Percentiles rank a stretch among this genome's conserved stretches.
Conservation (phyloP, 1,284 basidiomycete species). For the Lignosus rhinocerotis region DNA sequence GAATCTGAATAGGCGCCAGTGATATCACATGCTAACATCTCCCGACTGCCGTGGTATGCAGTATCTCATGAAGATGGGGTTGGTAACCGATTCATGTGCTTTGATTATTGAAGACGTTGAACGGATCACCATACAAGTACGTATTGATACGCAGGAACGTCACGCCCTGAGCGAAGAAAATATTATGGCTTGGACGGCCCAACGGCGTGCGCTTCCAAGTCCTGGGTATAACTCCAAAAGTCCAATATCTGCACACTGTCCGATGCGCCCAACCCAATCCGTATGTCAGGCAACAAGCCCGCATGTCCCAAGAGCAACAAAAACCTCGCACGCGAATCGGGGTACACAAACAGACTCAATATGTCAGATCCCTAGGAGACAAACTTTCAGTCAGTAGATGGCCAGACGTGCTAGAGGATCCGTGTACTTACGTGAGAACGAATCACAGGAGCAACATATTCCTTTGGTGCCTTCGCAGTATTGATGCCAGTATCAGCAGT, state of each 20-base stretch:
- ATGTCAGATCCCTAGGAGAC: slow-evolving; percentile 51
- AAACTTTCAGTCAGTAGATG: neutral
- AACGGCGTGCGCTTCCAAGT: neutral
- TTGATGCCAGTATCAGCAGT: slow-evolving; percentile 11
- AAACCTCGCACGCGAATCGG: slow-evolving; percentile 68
- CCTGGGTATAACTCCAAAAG: slow-evolving; percentile 35
- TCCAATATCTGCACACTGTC: slow-evolving; percentile 27
- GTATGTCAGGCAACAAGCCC: slow-evolving; percentile 45
- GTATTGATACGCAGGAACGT: too few species aligned
- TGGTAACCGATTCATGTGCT: too few species aligned
- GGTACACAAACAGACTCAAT: slow-evolving; percentile 62
- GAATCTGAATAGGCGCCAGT: neutral
- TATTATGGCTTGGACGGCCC: neutral
- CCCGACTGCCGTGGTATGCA: too few species aligned
- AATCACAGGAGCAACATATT: slow-evolving; percentile 51
- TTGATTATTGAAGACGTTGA: too few species aligned
- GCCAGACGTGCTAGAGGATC: slow-evolving; percentile 2
- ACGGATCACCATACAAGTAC: too few species aligned
- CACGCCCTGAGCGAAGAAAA: neutral
- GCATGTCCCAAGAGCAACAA: slow-evolving; percentile 49
- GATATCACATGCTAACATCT: slow-evolving; percentile 13
- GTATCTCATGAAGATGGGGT: too few species aligned
- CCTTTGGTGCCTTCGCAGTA: slow-evolving; percentile 37
- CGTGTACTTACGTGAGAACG: slow-evolving; percentile 54
- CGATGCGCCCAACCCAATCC: slow-evolving; percentile 31